Base-by-base conservation (phyloP, 768 basidiomycete genomes). In the Tulasnella sp. region DNA sequence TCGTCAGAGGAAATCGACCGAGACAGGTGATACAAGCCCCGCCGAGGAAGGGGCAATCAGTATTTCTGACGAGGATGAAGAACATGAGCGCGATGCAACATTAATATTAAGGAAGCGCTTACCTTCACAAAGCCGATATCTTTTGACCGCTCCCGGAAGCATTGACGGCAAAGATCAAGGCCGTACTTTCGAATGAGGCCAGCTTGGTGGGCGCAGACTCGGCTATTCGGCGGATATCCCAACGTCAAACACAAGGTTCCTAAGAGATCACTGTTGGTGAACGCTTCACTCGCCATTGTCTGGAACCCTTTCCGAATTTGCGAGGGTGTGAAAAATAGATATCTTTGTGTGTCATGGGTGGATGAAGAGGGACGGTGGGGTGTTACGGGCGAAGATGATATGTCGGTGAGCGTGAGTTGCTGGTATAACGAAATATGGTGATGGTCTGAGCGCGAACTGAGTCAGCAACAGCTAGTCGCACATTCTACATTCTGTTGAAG, bases 161-260 rank as follows among this genome's bases (percentile, higher is more conserved):
- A 98, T 87, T 98, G 96, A 87, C 96, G 94, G 88, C 96, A 98
- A 83, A 98, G 93, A 88, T 97, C 95, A 83, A 97, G 91, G 79
- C 96, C 96, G 87, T 97, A 96, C 88, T 97, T 95, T 87, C 96
- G 94, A 86, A 98, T 96, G 86, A 98, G 91, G 92, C 96, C 96
- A 84, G 95, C 96, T 87, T 97, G 95, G 87, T 98, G 96, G 48
- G 96, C 94, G 84, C 96, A 98, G 84, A 95, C 94, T 85, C 96
- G 96, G 90, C 96, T 96, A 83, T 74, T 72, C 31, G 42, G 36
- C 74, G 62, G 42, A 71, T 40, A 80, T 75, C 39, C 48, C 77
- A 31, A 73, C 40, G 24, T 72, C 46, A 52, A 46, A 44, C 2
- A 31, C 12, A 77, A 68, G 31, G 24, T 2, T 58, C 12, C 24